Evolutionary conservation across 2,329 filamentous ascomycete species (phyloP), one percentile per base, ranked within the genome.

Genomic region (Penicillium thymicola): DNA sequence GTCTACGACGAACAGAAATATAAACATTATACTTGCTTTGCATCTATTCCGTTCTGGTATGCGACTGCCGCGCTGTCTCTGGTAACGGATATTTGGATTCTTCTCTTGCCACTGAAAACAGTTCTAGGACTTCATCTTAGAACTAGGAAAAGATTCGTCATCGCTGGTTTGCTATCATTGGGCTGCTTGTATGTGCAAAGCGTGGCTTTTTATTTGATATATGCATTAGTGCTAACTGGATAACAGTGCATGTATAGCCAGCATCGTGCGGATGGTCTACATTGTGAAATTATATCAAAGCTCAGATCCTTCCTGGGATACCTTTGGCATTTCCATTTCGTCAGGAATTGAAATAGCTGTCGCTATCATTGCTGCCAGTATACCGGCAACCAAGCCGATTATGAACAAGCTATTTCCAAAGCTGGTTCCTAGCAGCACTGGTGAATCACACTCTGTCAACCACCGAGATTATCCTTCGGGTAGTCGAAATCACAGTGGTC

Each of bases 1-100:
- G 36, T 30, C 25, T 40, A 16, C 23, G 3, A 40, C n/a, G 25
- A 49, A 40, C 2, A 30, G 3, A 28, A 49, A 30, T 49, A 40
- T 7, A 5, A 40, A 16, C 23, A 49, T 40, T 40, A 49, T 40
- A 49, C 25, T 2, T 49, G 46, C 25, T 40, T 40, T 21, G 25
- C 4, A 16, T 40, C 46, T 4, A 30, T 49, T 27, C 50, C 55
- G 11, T 60, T 58, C 14, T 60, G 58, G 58, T 60, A 54, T 21
- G 34, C 52, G 6, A 41, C 27, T 1, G 47, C 55, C 7, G 51
- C 51, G 4, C 5, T 55, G n/a, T 58, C 42, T 13, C 44, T 60
- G 18, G 55, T 27, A 5, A 60, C 55, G 2, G 58, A 55, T 42
- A 7, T 60, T 14, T 60, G 58, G 58, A 58, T 60, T 27, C 32